A percentile compares a stretch with the other conserved stretches of the same genome.
These are phyloP conservation scores for Colletotrichum godetiae DNA, from an alignment of 2,329 filamentous ascomycete genomes.

Conservation along the genomic window DNA sequence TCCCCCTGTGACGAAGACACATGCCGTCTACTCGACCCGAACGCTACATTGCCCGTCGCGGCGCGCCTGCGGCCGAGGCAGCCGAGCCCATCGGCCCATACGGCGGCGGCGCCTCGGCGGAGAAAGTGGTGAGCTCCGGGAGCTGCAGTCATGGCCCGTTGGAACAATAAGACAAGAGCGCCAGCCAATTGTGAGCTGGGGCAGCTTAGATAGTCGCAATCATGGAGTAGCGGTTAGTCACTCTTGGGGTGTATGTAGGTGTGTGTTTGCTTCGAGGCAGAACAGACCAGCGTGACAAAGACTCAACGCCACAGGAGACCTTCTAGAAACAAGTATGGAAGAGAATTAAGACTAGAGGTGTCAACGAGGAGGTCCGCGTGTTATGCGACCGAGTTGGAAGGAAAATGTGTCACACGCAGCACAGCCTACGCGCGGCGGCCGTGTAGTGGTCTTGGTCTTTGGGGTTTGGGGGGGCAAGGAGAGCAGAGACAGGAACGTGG, in stretches of 20 bases:
- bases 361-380: not conserved
- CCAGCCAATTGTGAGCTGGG: constrained; percentile 35
- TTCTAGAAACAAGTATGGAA: constrained; percentile 12
- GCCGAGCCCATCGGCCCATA: constrained; percentile 28
- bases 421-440: not conserved
- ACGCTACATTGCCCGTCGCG: constrained; percentile 38
- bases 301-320: not conserved
- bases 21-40: constrained; percentile 37
- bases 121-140: constrained; percentile 26
- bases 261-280: not conserved
- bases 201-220: constrained; percentile 27
- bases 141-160: constrained; percentile 33
- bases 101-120: constrained; percentile 20
- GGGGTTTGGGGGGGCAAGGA: not conserved
- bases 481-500: constrained; percentile 18
- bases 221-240: constrained; percentile 20
- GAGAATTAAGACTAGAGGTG: not conserved
- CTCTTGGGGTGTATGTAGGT: not conserved
- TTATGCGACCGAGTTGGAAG: not conserved
- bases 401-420: constrained; percentile 5
- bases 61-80: constrained; percentile 24
- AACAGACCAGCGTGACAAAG: not conserved
- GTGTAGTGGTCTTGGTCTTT: not conserved
- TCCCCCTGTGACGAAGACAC: constrained; percentile 48
- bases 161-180: not conserved